Evolutionary conservation across 176 grass and related monocot species (phyloP).

Genomic region (Triticum timopheevii): DNA sequence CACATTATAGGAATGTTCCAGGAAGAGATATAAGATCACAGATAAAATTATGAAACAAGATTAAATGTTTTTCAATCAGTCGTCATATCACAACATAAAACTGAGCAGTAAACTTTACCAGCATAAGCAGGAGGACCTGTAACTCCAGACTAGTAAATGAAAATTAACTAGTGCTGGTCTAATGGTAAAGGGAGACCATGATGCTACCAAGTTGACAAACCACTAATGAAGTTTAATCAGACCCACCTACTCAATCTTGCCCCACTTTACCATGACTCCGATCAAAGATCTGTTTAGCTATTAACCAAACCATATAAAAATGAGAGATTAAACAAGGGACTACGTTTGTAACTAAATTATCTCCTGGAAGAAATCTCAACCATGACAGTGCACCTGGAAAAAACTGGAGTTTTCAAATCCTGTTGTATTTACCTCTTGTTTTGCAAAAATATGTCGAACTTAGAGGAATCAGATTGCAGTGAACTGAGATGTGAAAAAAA

Average conservation of each 20-base stretch:
- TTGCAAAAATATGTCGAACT: not conserved
- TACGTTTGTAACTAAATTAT: not conserved
- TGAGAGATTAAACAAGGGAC: not conserved
- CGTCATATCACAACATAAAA: not conserved
- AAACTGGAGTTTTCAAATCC: not conserved
- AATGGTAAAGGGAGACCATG: not conserved
- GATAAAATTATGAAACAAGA: not conserved
- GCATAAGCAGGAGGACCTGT: not conserved
- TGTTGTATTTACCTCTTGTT: not conserved
- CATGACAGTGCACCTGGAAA: not conserved
- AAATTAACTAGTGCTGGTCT: not conserved
- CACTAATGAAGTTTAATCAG: slow-evolving; percentile 11
- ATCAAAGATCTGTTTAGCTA: not conserved
- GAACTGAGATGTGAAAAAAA: not conserved
- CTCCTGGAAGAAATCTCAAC: not conserved
- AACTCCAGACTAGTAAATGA: not conserved
- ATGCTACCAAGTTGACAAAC: not conserved
- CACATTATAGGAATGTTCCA: not conserved
- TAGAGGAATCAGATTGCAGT: not conserved
- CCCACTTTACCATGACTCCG: not conserved
- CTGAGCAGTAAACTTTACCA: not conserved
- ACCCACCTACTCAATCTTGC: not conserved
- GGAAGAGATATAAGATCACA: not conserved
- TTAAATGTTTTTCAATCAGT: not conserved
- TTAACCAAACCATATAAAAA: not conserved